These are phyloP conservation scores for Arthrobotrys iridis DNA, from an alignment of 2,329 filamentous ascomycete genomes.

Conservation along the genomic window DNA sequence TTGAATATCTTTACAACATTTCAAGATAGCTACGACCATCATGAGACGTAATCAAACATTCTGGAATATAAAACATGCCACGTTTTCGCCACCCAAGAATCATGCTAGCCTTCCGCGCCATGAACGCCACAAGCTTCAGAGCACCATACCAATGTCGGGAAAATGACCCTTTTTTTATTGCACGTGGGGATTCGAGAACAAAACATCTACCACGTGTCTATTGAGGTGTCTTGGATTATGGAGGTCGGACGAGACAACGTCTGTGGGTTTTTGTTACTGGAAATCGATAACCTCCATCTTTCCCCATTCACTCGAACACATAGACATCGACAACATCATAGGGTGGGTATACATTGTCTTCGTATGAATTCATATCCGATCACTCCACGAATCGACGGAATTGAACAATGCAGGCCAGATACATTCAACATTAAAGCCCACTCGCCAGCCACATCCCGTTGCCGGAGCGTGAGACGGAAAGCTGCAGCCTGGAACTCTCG, in stretches of 20 bases:
- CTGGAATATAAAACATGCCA: background rate
- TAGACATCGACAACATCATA: too few relatives aligned
- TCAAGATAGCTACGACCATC: background rate
- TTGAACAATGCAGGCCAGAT: background rate
- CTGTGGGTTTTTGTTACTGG: background rate
- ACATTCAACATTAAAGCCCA: too few relatives aligned
- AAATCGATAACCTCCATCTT: too few relatives aligned
- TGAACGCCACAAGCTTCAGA: background rate
- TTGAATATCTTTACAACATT: background rate
- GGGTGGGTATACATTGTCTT: slow-evolving; percentile 6
- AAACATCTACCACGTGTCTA: slow-evolving; percentile 5
- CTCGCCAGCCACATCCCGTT: too few relatives aligned
- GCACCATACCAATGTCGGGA: background rate
- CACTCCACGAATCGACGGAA: slow-evolving; percentile 13
- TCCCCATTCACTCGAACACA: too few relatives aligned
- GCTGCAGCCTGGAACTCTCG: background rate
- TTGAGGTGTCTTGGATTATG: background rate
- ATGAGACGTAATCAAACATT: background rate
- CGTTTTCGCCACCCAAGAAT: background rate
- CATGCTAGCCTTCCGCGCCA: background rate
- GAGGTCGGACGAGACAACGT: background rate
- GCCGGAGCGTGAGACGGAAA: background rate
- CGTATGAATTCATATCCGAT: background rate
- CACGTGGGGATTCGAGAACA: background rate
- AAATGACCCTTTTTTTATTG: background rate